Evolutionary conservation across 2,329 filamentous ascomycete species (phyloP).

Genomic region (Colletotrichum cuscutae): DNA sequence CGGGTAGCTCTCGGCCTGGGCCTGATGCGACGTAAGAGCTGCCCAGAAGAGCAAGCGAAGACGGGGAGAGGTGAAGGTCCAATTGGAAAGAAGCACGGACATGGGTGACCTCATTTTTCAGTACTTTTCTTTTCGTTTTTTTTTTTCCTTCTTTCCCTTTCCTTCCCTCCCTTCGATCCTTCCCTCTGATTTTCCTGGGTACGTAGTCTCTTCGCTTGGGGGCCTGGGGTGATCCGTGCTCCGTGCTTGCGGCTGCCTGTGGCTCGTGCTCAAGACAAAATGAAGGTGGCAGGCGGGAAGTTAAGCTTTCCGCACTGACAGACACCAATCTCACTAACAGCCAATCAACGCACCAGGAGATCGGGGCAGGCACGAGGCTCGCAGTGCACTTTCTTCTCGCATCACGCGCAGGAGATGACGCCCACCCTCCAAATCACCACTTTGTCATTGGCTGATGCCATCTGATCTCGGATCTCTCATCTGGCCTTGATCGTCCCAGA

Average conservation of each 20-base stretch:
- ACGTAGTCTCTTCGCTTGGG: too few species aligned
- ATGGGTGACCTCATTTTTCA: constrained; percentile 30
- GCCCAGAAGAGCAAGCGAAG: neutral
- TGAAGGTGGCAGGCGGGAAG: constrained; percentile 8
- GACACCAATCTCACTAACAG: constrained; percentile 14
- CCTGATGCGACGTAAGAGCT: neutral
- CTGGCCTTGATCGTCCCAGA: constrained; percentile 21
- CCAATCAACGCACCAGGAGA: neutral
- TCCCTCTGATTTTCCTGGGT: neutral
- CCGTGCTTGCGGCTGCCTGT: neutral
- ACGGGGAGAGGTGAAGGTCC: neutral
- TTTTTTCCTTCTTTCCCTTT: neutral
- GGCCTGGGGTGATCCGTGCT: too few species aligned
- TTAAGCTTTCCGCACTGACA: constrained; percentile 21
- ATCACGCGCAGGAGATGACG: constrained; percentile 30
- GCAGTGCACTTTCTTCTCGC: neutral
- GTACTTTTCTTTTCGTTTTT: too few species aligned
- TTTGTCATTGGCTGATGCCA: constrained; percentile 12
- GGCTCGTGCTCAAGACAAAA: constrained; percentile 3
- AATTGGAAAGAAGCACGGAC: constrained; percentile 15
- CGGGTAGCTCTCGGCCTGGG: neutral
- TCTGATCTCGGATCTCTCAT: constrained; percentile 33
- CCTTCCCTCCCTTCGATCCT: constrained; percentile 5
- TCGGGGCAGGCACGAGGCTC: neutral
- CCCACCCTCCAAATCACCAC: neutral